phyloP scores from a whole-genome alignment of 345 rosid genomes.

The Aethionema arabicum region DNA sequence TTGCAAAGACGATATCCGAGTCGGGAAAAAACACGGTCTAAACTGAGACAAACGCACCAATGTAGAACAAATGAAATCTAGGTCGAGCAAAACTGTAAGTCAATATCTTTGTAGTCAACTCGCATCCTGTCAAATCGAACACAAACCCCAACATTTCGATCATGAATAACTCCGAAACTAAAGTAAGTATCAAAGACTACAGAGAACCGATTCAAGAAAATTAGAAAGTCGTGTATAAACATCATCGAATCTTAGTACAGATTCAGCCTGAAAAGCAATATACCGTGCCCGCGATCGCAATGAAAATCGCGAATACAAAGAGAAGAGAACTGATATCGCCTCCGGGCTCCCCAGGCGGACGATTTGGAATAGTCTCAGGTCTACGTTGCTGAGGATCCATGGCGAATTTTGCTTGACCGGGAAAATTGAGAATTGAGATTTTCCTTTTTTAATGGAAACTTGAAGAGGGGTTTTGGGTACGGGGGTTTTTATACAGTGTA shows the following conservation, averaged over 20 bases:
- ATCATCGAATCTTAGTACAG: background rate
- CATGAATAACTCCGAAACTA: background rate
- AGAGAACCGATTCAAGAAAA: background rate
- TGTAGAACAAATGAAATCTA: background rate
- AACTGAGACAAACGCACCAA: slow-evolving; percentile 4
- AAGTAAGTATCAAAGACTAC: background rate
- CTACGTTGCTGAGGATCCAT: slow-evolving; percentile 54
- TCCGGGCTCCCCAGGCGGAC: slow-evolving; percentile 28
- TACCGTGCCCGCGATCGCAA: slow-evolving; percentile 49
- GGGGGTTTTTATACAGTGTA: background rate
- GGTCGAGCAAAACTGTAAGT: slow-evolving; percentile 4
- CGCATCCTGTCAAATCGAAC: background rate
- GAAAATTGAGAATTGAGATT: background rate
- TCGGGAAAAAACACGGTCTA: too few species aligned
- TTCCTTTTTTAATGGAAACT: slow-evolving; percentile 17
- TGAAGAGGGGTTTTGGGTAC: slow-evolving; percentile 12
- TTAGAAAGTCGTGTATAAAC: background rate
- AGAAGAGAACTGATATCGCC: slow-evolving; percentile 36
- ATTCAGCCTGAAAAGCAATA: slow-evolving; percentile 5
- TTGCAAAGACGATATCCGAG: too few species aligned
- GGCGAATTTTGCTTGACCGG: slow-evolving; percentile 25
- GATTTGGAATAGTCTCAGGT: slow-evolving; percentile 34
- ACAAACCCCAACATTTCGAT: slow-evolving; percentile 11
- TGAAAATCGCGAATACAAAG: slow-evolving; percentile 41
- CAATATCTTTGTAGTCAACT: slow-evolving; percentile 20